Percentiles rank a stretch among this genome's conserved stretches.
Conservation (phyloP, 2,329 filamentous ascomycete genomes). For the Graphium sp. region DNA sequence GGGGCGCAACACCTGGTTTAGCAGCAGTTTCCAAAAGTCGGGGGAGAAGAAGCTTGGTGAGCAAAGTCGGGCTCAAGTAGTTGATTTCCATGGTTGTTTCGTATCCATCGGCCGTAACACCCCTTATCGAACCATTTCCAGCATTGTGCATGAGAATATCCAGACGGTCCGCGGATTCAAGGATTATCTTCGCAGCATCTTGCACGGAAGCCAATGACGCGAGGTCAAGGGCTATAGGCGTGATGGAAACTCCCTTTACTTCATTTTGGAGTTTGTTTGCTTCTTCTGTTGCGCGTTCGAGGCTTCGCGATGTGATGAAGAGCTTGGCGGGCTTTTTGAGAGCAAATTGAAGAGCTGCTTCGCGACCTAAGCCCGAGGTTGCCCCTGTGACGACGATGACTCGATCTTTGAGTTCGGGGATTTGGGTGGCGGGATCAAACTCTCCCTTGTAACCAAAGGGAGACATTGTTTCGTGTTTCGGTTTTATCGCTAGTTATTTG, state of each 20-base stretch:
- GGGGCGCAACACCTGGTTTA: conserved; percentile 14
- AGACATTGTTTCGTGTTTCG: too few species aligned
- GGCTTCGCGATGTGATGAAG: conserved; percentile 15
- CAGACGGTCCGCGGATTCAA: conserved; percentile 14
- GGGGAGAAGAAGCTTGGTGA: conserved; percentile 19
- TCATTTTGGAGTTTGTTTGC: conserved; percentile 17
- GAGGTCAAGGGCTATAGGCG: conserved; percentile 24
- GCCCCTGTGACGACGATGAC: conserved; percentile 33
- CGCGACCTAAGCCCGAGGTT: conserved; percentile 14
- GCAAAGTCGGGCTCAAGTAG: conserved; percentile 27
- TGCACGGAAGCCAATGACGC: conserved; percentile 23
- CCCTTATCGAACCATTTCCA: conserved; percentile 21
- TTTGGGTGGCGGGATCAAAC: conserved; percentile 21
- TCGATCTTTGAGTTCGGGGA: conserved; percentile 25
- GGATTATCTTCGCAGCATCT: conserved; percentile 19
- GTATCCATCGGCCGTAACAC: conserved; percentile 24
- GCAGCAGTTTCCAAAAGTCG: conserved; percentile 12
- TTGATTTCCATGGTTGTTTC: conserved; percentile 32
- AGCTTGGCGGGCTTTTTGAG: conserved; percentile 8
- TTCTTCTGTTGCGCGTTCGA: conserved; percentile 16
- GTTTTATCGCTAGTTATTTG: too few species aligned
- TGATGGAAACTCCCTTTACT: conserved; percentile 8
- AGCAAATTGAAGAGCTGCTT: conserved; percentile 10
- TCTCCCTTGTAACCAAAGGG: too few species aligned
- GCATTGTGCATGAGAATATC: conserved; percentile 26